Conservation (phyloP, 2,329 filamentous ascomycete genomes). For the Didymella lethalis region DNA sequence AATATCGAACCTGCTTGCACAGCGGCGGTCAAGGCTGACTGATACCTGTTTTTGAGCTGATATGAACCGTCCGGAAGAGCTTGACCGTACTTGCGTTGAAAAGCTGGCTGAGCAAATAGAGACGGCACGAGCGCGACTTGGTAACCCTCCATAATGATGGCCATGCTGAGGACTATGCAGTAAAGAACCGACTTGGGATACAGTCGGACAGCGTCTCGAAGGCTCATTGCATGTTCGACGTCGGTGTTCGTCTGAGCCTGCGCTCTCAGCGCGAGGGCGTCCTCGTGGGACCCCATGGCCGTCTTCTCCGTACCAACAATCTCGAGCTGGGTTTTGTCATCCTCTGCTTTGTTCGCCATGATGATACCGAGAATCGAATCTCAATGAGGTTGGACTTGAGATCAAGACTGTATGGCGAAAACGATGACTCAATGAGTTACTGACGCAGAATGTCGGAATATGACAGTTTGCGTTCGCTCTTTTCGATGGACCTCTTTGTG, state of each 20-base stretch:
- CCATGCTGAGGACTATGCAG: conserved; percentile 81
- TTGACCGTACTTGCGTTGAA: conserved; percentile 52
- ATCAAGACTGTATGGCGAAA: neutral
- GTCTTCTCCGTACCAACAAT: neutral
- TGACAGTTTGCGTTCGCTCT: neutral
- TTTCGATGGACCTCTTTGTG: neutral
- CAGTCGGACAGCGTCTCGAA: conserved; percentile 74
- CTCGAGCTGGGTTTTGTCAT: neutral
- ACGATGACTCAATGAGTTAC: neutral
- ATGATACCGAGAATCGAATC: neutral
- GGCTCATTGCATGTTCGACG: conserved; percentile 24
- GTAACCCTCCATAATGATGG: conserved; percentile 89
- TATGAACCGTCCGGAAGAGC: conserved; percentile 40
- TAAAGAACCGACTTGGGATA: conserved; percentile 85
- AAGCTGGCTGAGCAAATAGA: conserved; percentile 64
- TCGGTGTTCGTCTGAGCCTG: conserved; percentile 12
- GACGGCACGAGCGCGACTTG: conserved; percentile 80
- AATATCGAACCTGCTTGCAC: conserved; percentile 51
- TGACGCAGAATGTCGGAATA: neutral
- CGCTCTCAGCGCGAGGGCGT: conserved; percentile 3
- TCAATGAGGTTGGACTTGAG: neutral
- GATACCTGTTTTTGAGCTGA: conserved; percentile 53
- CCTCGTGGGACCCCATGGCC: neutral
- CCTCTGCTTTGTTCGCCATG: neutral
- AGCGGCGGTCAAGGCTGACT: conserved; percentile 53